phyloP scores from a whole-genome alignment of 2,329 filamentous ascomycete genomes.

The Calonectria henricotiae region DNA sequence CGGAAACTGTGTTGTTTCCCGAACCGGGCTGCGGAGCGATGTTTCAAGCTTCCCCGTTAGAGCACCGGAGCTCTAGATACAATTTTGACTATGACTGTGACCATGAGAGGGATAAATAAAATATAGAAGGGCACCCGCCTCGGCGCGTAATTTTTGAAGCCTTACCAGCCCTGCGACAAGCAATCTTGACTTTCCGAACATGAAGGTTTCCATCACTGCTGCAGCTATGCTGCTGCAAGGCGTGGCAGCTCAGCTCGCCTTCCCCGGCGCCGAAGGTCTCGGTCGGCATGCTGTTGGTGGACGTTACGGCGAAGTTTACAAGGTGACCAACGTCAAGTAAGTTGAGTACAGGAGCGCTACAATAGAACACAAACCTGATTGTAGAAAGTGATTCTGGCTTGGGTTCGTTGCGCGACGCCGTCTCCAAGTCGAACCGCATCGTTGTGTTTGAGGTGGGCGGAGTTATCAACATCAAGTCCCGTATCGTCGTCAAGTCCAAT shows the following conservation, averaged over 20 bases:
- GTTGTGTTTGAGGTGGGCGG: constrained; percentile 67
- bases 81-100: too few relatives aligned
- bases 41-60: constrained; percentile 9
- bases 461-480: constrained; percentile 63
- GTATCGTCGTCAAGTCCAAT: constrained; percentile 63
- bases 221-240: constrained; percentile 21
- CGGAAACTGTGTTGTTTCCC: constrained; percentile 7
- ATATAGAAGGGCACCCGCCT: background rate
- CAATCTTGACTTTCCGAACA: background rate
- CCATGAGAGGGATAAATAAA: background rate
- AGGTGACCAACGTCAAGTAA: constrained; percentile 59
- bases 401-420: constrained; percentile 58
- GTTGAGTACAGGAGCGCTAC: background rate
- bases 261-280: constrained; percentile 59
- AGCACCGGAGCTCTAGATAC: constrained; percentile 4
- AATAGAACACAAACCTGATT: background rate
- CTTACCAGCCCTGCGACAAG: background rate
- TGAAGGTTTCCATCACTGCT: constrained; percentile 24
- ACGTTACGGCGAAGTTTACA: constrained; percentile 57
- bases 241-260: constrained; percentile 55
- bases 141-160: background rate
- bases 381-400: constrained; percentile 56
- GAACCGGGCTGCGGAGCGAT: constrained; percentile 30
- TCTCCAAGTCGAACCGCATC: constrained; percentile 62
- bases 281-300: constrained; percentile 54